These are phyloP conservation scores for Rhododendron vialii DNA, from an alignment of 148 eudicot species.

Conservation along the genomic window DNA sequence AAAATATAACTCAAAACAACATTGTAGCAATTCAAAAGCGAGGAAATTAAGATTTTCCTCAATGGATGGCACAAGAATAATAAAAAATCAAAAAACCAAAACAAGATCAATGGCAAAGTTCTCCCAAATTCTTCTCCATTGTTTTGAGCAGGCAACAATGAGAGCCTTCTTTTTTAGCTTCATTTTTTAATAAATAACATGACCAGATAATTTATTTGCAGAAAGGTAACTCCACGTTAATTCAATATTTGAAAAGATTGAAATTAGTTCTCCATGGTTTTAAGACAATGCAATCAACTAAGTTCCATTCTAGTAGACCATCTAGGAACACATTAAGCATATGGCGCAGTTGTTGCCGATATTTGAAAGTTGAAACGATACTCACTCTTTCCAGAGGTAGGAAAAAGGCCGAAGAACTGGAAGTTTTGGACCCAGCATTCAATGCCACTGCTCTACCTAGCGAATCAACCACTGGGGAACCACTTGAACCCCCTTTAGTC, in stretches of 20 bases:
- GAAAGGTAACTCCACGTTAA: not conserved
- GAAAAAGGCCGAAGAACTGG: constrained; percentile 97
- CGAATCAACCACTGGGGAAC: constrained; percentile 98
- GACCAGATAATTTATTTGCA: not conserved
- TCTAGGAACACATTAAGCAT: not conserved
- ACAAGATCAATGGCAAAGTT: not conserved
- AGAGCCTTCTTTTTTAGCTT: not conserved
- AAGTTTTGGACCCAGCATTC: constrained; percentile 96
- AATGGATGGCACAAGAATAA: not conserved
- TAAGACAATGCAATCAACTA: not conserved
- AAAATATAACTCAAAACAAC: not conserved
- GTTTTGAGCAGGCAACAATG: not conserved
- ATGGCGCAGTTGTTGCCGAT: not conserved
- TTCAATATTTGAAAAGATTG: not conserved
- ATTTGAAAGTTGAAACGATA: constrained; percentile 2
- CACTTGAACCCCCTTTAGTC: constrained; percentile 99
- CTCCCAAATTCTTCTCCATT: not conserved
- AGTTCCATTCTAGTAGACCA: not conserved
- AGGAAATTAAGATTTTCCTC: not conserved
- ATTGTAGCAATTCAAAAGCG: not conserved
- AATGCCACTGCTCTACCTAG: constrained; percentile 98
- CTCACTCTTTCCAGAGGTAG: constrained; percentile 90
- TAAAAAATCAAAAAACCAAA: not conserved
- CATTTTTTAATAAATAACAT: not conserved
- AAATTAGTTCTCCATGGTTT: not conserved